Base-by-base conservation (phyloP, 148 eudicot genomes). In the Dianthus caryophyllus region DNA sequence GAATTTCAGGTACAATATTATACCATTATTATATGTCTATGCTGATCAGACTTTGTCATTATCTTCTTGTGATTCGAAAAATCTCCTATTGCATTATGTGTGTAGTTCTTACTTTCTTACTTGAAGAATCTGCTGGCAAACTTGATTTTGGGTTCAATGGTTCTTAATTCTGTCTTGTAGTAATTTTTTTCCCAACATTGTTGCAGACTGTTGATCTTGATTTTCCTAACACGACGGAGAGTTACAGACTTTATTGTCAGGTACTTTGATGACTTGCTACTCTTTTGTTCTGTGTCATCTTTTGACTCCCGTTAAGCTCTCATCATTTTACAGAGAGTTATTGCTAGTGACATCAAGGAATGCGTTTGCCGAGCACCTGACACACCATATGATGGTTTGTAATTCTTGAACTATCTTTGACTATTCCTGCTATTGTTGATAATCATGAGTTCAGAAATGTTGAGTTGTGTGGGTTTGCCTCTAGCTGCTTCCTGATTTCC, bases 351-450 rank as follows among this genome's bases (percentile, higher is more conserved):
- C 75, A 88, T 94, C 47, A 94, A 90, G 84, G 99, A 94, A 77
- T 84, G 90, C 57, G 99, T 94, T 10, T 90, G 97, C 69, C 87
- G 99, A 78, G 99, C 99, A 11, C 99, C 99, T 64, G 99, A 94
- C 75, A 90, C 90, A 58, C 92, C 92, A 73, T 94, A 94, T 66
- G 89, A 94, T 82, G 99, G 99, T 94, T 62, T 57, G 92, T 79
- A 41, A 66, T 54, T 71, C 67, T 44, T 30, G 56, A 27, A 30
- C 5, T 15, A 18, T 54, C 33, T 68, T 39, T 57, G 10, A 38
- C 10, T 53, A 0, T 71, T 47, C 15, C 29, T 49, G 26, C 7
- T 36, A 12, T 24, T 30, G 13, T 63, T 49, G 71, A 22, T 7
- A 27, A 9, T 24, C 61, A 39, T 60, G 64, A 60, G 63, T 17